Conservation (phyloP, 2,329 filamentous ascomycete species). For the Phialocephala subalpina region DNA sequence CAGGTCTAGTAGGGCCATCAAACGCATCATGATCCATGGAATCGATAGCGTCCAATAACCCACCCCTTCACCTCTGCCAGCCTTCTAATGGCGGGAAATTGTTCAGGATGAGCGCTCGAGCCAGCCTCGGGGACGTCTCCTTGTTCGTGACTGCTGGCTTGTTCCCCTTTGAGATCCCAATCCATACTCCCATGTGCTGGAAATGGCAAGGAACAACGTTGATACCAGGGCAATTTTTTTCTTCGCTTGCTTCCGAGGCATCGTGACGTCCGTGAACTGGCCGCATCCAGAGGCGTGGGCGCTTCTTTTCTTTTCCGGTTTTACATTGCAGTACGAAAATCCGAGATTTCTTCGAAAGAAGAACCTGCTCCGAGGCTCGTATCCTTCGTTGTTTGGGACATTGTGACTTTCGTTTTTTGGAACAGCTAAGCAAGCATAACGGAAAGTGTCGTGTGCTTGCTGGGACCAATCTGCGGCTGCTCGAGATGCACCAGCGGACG, state of each 20-base stretch:
- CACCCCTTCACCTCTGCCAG: conserved; percentile 14
- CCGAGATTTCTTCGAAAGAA: not conserved
- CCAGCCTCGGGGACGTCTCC: conserved; percentile 15
- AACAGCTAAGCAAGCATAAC: conserved; percentile 10
- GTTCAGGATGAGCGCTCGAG: conserved; percentile 22
- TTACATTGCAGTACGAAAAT: conserved; percentile 7
- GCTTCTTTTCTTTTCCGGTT: not conserved
- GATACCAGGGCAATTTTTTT: not conserved
- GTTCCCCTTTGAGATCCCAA: conserved; percentile 9
- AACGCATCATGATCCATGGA: conserved; percentile 28
- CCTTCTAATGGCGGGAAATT: conserved; percentile 27
- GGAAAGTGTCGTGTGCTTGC: conserved; percentile 4
- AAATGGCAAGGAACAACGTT: not conserved
- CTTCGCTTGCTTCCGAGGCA: conserved; percentile 19
- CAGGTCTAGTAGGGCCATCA: conserved; percentile 27
- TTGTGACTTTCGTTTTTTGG: not conserved
- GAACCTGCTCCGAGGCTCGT: conserved; percentile 2
- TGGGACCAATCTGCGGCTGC: conserved; percentile 1
- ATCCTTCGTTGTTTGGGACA: not conserved
- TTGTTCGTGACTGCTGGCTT: not conserved
- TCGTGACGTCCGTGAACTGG: conserved; percentile 13
- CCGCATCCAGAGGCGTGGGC: not conserved
- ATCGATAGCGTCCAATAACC: conserved; percentile 32
- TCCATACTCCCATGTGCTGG: conserved; percentile 19
- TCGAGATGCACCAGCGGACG: conserved; percentile 6